These are phyloP conservation scores for Acrocalymma vagum DNA, from an alignment of 2,329 filamentous ascomycete species.

Conservation along the genomic window DNA sequence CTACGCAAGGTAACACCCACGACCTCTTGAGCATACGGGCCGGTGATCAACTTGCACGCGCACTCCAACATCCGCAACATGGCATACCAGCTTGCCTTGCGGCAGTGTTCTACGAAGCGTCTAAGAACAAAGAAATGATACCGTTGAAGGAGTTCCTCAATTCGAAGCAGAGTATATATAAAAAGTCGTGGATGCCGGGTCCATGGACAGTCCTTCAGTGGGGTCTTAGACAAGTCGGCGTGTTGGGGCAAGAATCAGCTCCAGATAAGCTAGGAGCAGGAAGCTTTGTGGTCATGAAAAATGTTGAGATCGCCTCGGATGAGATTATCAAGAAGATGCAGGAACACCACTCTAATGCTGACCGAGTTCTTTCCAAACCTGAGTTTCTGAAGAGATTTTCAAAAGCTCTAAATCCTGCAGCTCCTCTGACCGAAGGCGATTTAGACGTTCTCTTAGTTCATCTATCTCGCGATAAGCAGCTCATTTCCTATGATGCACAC, in stretches of 20 bases:
- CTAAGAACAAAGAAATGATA: slow-evolving; percentile 74
- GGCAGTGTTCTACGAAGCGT: slow-evolving; percentile 78
- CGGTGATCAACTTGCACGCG: slow-evolving; percentile 71
- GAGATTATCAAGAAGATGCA: slow-evolving; percentile 48
- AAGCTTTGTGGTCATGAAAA: slow-evolving; percentile 72
- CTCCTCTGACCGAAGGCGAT: slow-evolving; percentile 62
- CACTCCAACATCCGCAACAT: slow-evolving; percentile 78
- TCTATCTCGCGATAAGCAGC: slow-evolving; percentile 68
- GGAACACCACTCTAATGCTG: slow-evolving; percentile 41
- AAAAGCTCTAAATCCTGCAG: slow-evolving; percentile 31
- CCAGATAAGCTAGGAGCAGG: slow-evolving; percentile 68
- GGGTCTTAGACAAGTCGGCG: slow-evolving; percentile 72
- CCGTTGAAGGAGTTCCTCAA: slow-evolving; percentile 73
- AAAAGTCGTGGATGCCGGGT: slow-evolving; percentile 71
- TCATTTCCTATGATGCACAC: slow-evolving; percentile 81
- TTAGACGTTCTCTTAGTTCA: slow-evolving; percentile 74
- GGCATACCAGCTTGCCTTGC: slow-evolving; percentile 84
- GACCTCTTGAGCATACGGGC: slow-evolving; percentile 62
- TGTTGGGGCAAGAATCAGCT: slow-evolving; percentile 58
- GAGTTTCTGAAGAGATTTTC: slow-evolving; percentile 46
- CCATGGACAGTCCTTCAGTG: slow-evolving; percentile 78
- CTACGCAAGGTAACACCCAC: slow-evolving; percentile 47
- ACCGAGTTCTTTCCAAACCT: slow-evolving; percentile 44
- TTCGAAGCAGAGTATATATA: slow-evolving; percentile 75
- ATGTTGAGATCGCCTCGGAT: slow-evolving; percentile 65